Conservation (phyloP, 306 rosid genomes). For the Sicyos edulis region DNA sequence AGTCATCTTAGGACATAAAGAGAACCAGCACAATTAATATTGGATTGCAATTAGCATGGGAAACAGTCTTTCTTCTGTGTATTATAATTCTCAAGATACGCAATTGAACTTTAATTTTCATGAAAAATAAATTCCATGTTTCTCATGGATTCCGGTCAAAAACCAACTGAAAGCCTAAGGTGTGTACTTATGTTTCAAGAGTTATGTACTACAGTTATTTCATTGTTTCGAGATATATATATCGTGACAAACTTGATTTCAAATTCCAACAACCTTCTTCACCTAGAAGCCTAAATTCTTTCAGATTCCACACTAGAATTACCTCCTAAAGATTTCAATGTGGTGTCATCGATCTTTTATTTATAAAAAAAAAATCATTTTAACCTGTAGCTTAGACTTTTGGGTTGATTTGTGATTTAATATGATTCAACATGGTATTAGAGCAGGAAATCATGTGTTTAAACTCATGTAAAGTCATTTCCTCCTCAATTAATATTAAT, state of each 20-base stretch:
- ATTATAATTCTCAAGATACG: no score
- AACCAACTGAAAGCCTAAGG: neutral
- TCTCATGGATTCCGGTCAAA: neutral
- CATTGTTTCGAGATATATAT: no score
- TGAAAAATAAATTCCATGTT: neutral
- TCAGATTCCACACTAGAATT: neutral
- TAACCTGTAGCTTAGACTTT: no score
- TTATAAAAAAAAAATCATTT: neutral
- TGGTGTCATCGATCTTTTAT: neutral
- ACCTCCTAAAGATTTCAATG: neutral
- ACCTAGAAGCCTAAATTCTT: conserved; percentile 6
- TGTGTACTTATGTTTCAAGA: neutral
- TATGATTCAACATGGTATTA: no score
- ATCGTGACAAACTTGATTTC: no score
- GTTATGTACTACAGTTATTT: no score
- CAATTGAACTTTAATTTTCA: neutral
- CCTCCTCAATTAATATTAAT: no score
- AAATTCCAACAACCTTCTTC: no score
- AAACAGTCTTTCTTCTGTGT: neutral
- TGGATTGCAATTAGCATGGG: neutral
- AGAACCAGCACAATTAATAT: conserved; percentile 1
- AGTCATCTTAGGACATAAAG: conserved; percentile 3
- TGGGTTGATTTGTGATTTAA: no score
- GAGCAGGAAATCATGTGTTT: no score
- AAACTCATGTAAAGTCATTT: no score